Percentiles rank a stretch among this genome's conserved stretches.
phyloP scores from a whole-genome alignment of 257 asterid species.

The Petunia secreta region DNA sequence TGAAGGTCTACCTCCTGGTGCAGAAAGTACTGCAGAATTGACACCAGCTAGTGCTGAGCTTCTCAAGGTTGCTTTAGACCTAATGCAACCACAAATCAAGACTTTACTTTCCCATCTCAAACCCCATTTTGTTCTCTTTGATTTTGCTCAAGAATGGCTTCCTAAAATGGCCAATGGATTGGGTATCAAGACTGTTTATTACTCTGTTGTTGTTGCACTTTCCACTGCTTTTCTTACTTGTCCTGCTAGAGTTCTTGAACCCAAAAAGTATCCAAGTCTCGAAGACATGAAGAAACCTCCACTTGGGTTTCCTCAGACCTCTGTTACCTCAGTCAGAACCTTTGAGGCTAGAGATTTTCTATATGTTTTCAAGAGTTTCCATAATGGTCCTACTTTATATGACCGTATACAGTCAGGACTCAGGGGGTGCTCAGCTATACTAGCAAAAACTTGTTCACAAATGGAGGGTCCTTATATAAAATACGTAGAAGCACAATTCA shows the following conservation, averaged over 20 bases:
- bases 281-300: constrained; percentile 53
- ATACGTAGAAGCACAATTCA: constrained; percentile 48
- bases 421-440: constrained; percentile 45
- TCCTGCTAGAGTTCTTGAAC: constrained; percentile 44
- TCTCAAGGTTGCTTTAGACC: constrained; percentile 51
- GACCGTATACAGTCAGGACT: constrained; percentile 52
- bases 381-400: constrained; percentile 41
- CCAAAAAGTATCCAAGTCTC: constrained; percentile 33
- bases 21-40: constrained; percentile 51
- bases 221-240: constrained; percentile 50
- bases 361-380: constrained; percentile 49
- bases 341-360: constrained; percentile 55
- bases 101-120: constrained; percentile 33
- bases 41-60: constrained; percentile 46
- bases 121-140: constrained; percentile 61
- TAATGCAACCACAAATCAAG: constrained; percentile 55
- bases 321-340: constrained; percentile 36
- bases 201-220: constrained; percentile 50
- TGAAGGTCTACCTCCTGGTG: constrained; percentile 51
- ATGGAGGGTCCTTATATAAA: constrained; percentile 56
- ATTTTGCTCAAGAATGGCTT: constrained; percentile 66
- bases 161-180: constrained; percentile 46
- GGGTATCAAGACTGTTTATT: constrained; percentile 49
- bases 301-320: constrained; percentile 52
- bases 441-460: constrained; percentile 54